Conservation (phyloP, 208 protist species). For the Leishmania turanica region DNA sequence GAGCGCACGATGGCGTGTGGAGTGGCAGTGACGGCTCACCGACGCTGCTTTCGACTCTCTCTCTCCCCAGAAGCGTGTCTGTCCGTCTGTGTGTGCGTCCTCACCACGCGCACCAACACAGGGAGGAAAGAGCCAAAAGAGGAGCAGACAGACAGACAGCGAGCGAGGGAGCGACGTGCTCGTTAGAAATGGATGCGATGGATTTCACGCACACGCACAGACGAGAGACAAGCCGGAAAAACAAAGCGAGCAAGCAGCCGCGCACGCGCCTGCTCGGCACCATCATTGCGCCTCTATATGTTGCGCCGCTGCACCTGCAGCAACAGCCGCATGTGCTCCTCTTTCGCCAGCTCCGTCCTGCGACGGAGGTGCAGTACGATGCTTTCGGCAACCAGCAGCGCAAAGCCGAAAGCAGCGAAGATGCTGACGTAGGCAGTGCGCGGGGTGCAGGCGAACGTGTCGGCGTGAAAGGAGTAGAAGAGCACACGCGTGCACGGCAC, state of each 20-base stretch:
- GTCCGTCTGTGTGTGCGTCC: not conserved
- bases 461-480: conserved; percentile 40
- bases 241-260: not conserved
- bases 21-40: not conserved
- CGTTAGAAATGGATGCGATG: not conserved
- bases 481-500: conserved; percentile 38
- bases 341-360: conserved; percentile 31
- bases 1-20: not conserved
- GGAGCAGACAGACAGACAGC: too few relatives aligned
- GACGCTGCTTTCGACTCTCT: not conserved
- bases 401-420: conserved; percentile 31
- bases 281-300: conserved; percentile 18
- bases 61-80: not conserved
- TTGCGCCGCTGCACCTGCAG: conserved; percentile 37
- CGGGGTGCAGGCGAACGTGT: conserved; percentile 45
- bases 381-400: conserved; percentile 38
- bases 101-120: too few relatives aligned
- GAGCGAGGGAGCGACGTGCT: not conserved
- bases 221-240: not conserved
- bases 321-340: conserved; percentile 39
- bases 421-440: conserved; percentile 20
- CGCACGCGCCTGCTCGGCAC: not conserved
- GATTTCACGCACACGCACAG: not conserved
- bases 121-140: not conserved
- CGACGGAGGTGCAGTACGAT: conserved; percentile 42